These are phyloP conservation scores for Arthromyces matolae DNA, from an alignment of 768 basidiomycete genomes.

Conservation along the genomic window DNA sequence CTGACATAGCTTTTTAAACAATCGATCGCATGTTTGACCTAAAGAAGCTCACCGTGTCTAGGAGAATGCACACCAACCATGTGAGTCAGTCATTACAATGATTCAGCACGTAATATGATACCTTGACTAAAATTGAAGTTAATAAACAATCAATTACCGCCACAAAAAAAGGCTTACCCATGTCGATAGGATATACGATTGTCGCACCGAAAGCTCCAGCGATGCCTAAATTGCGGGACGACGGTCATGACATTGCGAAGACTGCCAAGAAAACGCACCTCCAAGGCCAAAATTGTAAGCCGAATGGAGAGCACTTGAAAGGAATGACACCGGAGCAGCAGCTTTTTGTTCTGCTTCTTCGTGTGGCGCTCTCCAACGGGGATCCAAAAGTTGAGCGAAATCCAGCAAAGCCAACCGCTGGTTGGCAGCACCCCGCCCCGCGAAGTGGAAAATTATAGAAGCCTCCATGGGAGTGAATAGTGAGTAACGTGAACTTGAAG, in stretches of 20 bases:
- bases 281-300: conserved; percentile 87
- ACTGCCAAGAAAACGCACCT: conserved; percentile 38
- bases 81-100: neutral
- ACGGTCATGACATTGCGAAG: conserved; percentile 15
- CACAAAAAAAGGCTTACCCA: conserved; percentile 51
- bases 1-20: conserved; percentile 32
- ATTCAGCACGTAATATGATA: conserved; percentile 27
- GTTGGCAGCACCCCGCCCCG: conserved; percentile 67
- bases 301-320: conserved; percentile 57
- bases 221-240: conserved; percentile 46
- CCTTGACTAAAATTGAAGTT: conserved; percentile 58
- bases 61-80: neutral
- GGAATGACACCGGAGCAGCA: conserved; percentile 29
- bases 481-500: conserved; percentile 84
- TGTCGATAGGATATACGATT: conserved; percentile 96
- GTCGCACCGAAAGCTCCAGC: conserved; percentile 95
- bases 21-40: neutral
- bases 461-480: conserved; percentile 98
- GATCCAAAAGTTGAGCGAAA: conserved; percentile 90
- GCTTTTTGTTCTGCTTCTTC: conserved; percentile 40
- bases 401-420: conserved; percentile 82
- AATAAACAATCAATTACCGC: conserved; percentile 2
- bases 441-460: conserved; percentile 98
- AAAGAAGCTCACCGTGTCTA: conserved; percentile 54
- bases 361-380: conserved; percentile 77